phyloP scores from a whole-genome alignment of 192 early-diverging fungal species.

The Podila epigama region DNA sequence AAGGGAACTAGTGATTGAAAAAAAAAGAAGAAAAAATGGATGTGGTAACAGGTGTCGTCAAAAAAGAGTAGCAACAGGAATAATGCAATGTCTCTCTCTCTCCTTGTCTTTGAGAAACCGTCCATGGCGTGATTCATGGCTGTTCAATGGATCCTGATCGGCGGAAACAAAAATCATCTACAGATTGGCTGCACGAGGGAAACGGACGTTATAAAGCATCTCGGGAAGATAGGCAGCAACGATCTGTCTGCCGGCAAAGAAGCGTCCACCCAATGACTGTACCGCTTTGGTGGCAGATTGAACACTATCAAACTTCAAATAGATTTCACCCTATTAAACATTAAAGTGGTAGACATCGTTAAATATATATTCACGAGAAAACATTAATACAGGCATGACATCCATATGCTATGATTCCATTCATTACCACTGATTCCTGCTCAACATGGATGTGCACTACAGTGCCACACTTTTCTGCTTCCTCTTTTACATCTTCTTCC shows the following conservation, averaged over 20 bases:
- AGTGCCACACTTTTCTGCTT: conserved; percentile 81
- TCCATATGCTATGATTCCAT: neutral
- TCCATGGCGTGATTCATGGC: neutral
- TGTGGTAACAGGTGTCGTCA: neutral
- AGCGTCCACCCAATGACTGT: conserved; percentile 79
- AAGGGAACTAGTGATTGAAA: neutral
- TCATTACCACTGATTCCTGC: conserved; percentile 59
- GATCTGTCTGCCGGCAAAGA: conserved; percentile 90
- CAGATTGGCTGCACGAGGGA: conserved; percentile 65
- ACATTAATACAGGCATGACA: no score
- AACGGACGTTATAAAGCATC: conserved; percentile 69
- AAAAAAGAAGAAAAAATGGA: neutral
- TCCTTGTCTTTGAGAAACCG: no score
- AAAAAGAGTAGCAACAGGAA: neutral
- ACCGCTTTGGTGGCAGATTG: conserved; percentile 72
- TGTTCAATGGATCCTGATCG: neutral
- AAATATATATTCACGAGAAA: no score
- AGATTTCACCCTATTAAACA: conserved; percentile 75
- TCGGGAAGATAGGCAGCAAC: conserved; percentile 66
- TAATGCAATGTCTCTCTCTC: no score
- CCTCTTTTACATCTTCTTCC: conserved; percentile 83
- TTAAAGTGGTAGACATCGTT: no score
- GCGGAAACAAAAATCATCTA: conserved; percentile 28
- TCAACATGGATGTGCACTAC: conserved; percentile 81
- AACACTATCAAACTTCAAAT: conserved; percentile 79